These are phyloP conservation scores for Knoxdaviesia capensis DNA, from an alignment of 2,329 filamentous ascomycete genomes.

Conservation along the genomic window DNA sequence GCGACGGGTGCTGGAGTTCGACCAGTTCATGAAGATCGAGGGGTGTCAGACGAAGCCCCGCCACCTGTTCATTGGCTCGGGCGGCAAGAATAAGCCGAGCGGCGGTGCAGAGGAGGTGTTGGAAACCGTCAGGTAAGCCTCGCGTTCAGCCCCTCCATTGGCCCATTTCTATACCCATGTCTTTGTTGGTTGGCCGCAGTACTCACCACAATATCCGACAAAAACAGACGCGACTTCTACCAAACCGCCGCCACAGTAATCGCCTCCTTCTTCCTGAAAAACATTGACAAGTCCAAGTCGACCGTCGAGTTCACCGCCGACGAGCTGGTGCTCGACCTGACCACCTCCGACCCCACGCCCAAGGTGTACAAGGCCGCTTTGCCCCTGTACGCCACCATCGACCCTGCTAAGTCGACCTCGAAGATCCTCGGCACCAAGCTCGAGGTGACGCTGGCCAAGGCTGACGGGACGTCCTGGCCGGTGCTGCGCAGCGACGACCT, in stretches of 20 bases:
- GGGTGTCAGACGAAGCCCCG: conserved; percentile 67
- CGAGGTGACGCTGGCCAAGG: conserved; percentile 54
- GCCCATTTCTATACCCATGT: neutral
- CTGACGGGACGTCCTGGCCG: conserved; percentile 65
- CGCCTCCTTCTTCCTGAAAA: conserved; percentile 87
- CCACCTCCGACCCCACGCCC: conserved; percentile 54
- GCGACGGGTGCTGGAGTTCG: conserved; percentile 83
- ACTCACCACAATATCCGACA: neutral
- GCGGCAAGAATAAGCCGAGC: conserved; percentile 32
- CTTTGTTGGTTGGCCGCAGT: neutral
- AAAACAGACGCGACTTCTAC: conserved; percentile 59
- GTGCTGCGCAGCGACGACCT: conserved; percentile 62
- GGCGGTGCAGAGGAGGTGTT: conserved; percentile 49
- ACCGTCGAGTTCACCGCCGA: conserved; percentile 47
- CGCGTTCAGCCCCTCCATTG: neutral
- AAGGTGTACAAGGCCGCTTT: conserved; percentile 65
- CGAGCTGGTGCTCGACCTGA: conserved; percentile 56
- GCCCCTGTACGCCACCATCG: conserved; percentile 57
- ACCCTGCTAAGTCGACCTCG: conserved; percentile 53
- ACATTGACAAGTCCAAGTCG: conserved; percentile 69
- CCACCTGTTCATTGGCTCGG: conserved; percentile 71
- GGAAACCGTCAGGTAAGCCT: conserved; percentile 54
- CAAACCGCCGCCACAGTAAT: conserved; percentile 75
- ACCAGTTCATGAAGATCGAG: conserved; percentile 91
- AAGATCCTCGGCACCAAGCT: conserved; percentile 80